Base-by-base conservation (phyloP, 768 basidiomycete species). In the Russula lepida region DNA sequence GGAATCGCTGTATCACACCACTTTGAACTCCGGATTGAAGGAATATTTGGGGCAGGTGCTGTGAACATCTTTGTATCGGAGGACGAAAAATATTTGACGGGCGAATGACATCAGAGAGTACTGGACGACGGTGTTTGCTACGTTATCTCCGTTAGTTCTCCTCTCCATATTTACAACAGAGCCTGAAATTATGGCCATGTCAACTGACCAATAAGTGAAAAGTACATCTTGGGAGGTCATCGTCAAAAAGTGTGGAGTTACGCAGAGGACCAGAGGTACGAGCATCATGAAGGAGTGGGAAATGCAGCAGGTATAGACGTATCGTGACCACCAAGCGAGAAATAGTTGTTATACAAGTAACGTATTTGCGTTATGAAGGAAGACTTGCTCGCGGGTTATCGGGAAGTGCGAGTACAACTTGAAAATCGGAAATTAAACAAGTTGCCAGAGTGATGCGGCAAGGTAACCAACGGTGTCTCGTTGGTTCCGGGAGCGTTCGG, bases 141-240 rank as follows among this genome's bases (percentile, higher is more conserved):
- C 30, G 37, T 41, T 43, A 62, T 57, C 15, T 47, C 46, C 56
- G 51, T 53, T 25, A 6, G 11, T 35, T 35, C 54, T 46, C 30
- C 54, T 46, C 30, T 47, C 52, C 43, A 48, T 9, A 15, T 54
- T 39, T 32, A 53, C 46, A 39, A 27, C 27, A 62, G 1, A 17
- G 35, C n/a, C 39, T 28, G 32, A 32, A 30, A 54, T 47, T 6
- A 53, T 53, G n/a, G 32, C 41, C 32, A n/a, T 52, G 46, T 48
- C 44, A 54, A 54, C 56, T 53, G 51, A 54, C 23, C 28, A 48
- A 58, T 58, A 58, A 63, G 21, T 60, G 30, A 48, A 37, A 49
- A 32, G 52, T 58, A 63, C 56, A 54, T 39, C 50, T 11, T 30
- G 12, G 30, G 32, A 58, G 23, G 27, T 11, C 33, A 39, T 52